These are phyloP conservation scores for Elsinoe arachidis DNA, from an alignment of 2,329 filamentous ascomycete genomes.

Conservation along the genomic window DNA sequence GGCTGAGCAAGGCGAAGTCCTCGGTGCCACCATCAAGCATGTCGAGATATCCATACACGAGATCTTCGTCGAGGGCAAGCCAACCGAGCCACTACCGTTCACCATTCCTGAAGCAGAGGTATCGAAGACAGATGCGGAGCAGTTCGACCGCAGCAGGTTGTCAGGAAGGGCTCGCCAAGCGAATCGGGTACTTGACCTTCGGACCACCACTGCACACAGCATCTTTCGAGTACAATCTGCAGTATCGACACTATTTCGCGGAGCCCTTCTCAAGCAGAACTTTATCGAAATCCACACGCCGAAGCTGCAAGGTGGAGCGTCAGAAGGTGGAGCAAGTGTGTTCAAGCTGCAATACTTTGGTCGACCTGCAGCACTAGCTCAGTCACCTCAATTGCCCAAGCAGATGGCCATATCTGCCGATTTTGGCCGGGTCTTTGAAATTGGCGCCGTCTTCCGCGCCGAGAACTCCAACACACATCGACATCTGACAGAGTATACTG, in stretches of 20 bases:
- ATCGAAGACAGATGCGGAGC: constrained; percentile 48
- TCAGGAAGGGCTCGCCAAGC: constrained; percentile 64
- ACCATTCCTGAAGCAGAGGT: constrained; percentile 63
- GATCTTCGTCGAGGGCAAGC: constrained; percentile 53
- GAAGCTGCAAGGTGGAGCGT: constrained; percentile 81
- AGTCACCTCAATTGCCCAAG: constrained; percentile 86
- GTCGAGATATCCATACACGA: constrained; percentile 65
- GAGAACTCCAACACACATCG: constrained; percentile 95
- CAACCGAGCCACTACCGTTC: constrained; percentile 57
- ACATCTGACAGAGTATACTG: constrained; percentile 90
- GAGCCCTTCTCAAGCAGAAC: constrained; percentile 61
- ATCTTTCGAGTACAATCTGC: constrained; percentile 81
- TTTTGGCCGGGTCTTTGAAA: constrained; percentile 81
- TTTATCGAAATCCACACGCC: constrained; percentile 94
- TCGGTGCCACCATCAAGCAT: constrained; percentile 65
- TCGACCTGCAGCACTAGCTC: constrained; percentile 75
- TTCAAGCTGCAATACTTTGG: constrained; percentile 91
- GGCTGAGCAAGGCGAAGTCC: constrained; percentile 56
- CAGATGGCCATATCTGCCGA: constrained; percentile 88
- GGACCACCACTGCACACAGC: constrained; percentile 77
- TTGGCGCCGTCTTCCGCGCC: constrained; percentile 82
- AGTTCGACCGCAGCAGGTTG: constrained; percentile 51
- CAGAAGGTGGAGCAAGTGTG: constrained; percentile 83
- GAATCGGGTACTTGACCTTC: constrained; percentile 74
- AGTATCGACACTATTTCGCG: constrained; percentile 71